Evolutionary conservation across 495 filamentous ascomycete species (phyloP), one percentile per base, ranked within the genome.

Genomic region (Hypoxylon fuscum): DNA sequence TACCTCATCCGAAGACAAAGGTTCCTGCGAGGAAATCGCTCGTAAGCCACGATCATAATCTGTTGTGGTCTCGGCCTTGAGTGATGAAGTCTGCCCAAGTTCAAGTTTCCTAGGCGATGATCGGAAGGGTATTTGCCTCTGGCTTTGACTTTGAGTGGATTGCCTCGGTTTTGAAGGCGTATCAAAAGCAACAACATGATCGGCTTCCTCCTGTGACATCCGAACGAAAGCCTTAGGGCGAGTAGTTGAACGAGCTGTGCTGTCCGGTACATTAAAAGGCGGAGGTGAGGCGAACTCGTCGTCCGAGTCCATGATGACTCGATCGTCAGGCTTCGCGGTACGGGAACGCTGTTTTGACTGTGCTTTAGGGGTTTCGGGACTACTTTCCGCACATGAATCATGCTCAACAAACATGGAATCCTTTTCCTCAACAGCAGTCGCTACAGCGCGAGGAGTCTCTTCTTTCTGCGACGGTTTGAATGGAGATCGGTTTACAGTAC

Each of bases 271-370:
- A 34, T 60, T 58, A 15, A 67, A 54, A 18, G 51, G 42, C 18
- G 60, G 68, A 7, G 78, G 69, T 15, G 72, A 73, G 17, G 68
- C 35, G 2, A 68, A 59, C 10, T 81, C 81, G 21, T 85, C 82
- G 47, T 83, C 82, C 1, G 82, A 85, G 57, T 85, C 82, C 59
- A 71, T 60, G 20, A 83, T 77, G 21, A 76, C 47, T 5, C 68
- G 66, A 11, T 69, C 54, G 48, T 72, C 42, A 18, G 10, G 25
- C 31, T 60, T 71, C 1, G 35, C 4, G 18, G 20, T 21, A 34
- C 31, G 52, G 17, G 35, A 17, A 20, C 20, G 48, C 18, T 48
- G 44, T 10, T 45, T 22, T 5, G 21, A 51, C 14, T 35, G 53
- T 21, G 44, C 25, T 42, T 55, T 59, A 22, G 64, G 59, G 35